Evolutionary conservation across 768 basidiomycete genomes (phyloP), one percentile per base, ranked within the genome.

Genomic region (Chiua virens): DNA sequence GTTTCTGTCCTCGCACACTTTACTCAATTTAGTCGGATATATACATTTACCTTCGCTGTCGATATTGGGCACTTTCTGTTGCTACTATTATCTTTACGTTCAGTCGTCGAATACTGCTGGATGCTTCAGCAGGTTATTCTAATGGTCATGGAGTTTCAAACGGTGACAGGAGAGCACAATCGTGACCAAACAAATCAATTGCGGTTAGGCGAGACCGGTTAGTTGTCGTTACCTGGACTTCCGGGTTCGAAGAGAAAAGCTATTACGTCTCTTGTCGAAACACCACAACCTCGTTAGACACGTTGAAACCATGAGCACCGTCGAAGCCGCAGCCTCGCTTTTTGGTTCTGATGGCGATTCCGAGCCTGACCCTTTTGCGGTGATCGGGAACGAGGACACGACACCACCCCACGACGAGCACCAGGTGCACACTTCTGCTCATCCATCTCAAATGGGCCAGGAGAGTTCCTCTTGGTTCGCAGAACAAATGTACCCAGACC

Each of bases 311-410:
- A 86, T 87, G 85, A 79, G 74, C 66, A 74, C 76, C 58, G 81
- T 86, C 50, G 87, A 89, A 74, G 83, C 87, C 58, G 90, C 90
- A 32, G 86, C 89, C 45, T 84, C 87, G 50, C 85, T 92, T 41
- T 92, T 92, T 75, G 87, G 83, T 54, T 71, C 79, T 46, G 80
- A 80, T 28, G 58, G 56, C 34, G 86, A 89, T 63, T 62, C 80
- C 45, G 72, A 72, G 17, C 73, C 78, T 28, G 86, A 88, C 71
- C 80, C 80, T 46, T 87, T 87, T 72, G 79, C 85, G 54, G 71
- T 76, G 48, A 75, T 85, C 54, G 83, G 81, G 41, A 68, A 72
- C 53, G 64, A 68, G 51, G 60, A 67, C 63, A 66, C 71, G 53
- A 62, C 64, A 52, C 57, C 62, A 54, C 44, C 61, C 52, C 55